Conservation (phyloP, 192 early-diverging fungal genomes). For the Coemansia sp. region DNA sequence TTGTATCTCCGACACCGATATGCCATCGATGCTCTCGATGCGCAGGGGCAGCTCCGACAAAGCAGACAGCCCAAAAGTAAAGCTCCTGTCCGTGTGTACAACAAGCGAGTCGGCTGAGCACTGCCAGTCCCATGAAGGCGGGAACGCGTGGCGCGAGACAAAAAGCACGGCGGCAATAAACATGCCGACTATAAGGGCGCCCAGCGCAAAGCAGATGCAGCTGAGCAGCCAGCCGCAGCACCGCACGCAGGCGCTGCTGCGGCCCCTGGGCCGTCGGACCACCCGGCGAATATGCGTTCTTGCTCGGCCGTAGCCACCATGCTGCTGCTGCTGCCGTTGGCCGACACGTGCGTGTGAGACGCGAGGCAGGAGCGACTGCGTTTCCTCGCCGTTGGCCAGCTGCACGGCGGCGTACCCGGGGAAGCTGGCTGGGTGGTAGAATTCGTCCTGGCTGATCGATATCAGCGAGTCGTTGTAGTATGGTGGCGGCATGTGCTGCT, state of each 20-base stretch:
- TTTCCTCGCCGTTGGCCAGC: conserved; percentile 21
- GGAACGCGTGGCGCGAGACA: conserved; percentile 9
- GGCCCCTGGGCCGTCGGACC: neutral
- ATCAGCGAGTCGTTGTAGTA: neutral
- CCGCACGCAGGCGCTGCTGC: conserved; percentile 6
- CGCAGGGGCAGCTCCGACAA: neutral
- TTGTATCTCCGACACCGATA: conserved; percentile 22
- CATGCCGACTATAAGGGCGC: conserved; percentile 4
- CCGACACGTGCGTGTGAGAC: neutral
- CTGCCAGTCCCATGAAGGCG: conserved; percentile 17
- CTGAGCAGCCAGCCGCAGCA: conserved; percentile 17
- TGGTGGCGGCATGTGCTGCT: neutral
- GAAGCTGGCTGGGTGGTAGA: conserved; percentile 49
- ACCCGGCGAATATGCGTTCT: neutral
- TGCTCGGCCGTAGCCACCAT: neutral
- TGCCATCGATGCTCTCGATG: conserved; percentile 28
- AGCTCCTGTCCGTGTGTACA: conserved; percentile 12
- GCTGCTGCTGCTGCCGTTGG: neutral
- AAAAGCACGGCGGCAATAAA: conserved; percentile 7
- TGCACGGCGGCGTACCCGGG: conserved; percentile 43
- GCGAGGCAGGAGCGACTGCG: conserved; percentile 19
- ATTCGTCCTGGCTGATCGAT: conserved; percentile 13
- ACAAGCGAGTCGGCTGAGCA: conserved; percentile 9
- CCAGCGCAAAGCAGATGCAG: conserved; percentile 17
- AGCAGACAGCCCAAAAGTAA: neutral